Evolutionary conservation across 73 alveolate genomes (phyloP).

Genomic region (Paramecium octaurelia): DNA sequence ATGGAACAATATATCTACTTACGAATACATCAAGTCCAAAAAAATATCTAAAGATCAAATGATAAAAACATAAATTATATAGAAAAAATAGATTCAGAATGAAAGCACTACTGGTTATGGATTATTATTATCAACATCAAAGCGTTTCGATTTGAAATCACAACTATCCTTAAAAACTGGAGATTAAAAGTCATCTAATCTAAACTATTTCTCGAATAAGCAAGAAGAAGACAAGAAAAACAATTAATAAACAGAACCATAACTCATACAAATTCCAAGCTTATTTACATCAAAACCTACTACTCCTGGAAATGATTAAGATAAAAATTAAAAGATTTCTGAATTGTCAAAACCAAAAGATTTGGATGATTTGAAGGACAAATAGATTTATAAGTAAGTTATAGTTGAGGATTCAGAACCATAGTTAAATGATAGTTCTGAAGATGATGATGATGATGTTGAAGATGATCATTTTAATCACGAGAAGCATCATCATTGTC

Average conservation of each 20-base stretch:
- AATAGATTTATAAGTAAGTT: background rate
- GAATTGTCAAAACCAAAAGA: background rate
- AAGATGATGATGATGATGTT: background rate
- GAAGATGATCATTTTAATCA: background rate
- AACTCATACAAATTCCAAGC: slow-evolving; percentile 29
- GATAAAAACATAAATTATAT: background rate
- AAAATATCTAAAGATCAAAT: background rate
- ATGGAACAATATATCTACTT: background rate
- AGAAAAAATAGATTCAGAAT: background rate
- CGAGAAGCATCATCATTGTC: background rate
- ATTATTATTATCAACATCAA: slow-evolving; percentile 27
- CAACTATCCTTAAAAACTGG: slow-evolving; percentile 3
- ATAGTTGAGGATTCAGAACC: slow-evolving; percentile 30
- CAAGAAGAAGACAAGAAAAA: background rate
- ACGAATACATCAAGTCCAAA: background rate
- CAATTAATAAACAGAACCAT: background rate
- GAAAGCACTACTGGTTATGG: slow-evolving; percentile 18
- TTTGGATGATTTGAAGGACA: slow-evolving; percentile 5
- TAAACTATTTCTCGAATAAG: background rate
- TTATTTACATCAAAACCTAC: slow-evolving; percentile 34
- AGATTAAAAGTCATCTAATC: background rate
- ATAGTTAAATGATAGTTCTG: background rate
- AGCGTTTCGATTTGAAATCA: slow-evolving; percentile 26
- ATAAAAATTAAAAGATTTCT: background rate
- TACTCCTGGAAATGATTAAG: slow-evolving; percentile 2